Conservation (phyloP, 371 early-diverging fungal species). For the Mucor sp. region DNA sequence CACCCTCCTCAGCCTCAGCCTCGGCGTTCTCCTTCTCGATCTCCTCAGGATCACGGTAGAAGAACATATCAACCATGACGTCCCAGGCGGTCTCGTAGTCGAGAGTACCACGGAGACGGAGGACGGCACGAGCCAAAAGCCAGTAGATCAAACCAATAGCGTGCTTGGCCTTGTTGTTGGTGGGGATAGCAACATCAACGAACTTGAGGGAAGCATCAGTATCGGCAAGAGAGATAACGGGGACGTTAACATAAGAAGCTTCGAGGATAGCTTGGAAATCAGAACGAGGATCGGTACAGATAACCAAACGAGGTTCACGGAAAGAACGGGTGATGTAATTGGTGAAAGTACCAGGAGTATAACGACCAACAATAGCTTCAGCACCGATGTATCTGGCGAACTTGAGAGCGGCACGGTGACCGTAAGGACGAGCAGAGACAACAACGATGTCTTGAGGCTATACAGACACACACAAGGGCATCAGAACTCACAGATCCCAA, state of each 20-base stretch:
- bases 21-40: constrained; percentile 70
- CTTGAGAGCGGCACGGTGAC: constrained; percentile 99
- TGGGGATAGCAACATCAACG: constrained; percentile 99
- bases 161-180: constrained; percentile 99
- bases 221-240: constrained; percentile 98
- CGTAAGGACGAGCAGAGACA: constrained; percentile 97
- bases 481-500: background rate
- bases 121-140: constrained; percentile 97
- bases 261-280: constrained; percentile 99
- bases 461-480: background rate
- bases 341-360: constrained; percentile 99
- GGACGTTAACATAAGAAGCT: constrained; percentile 99
- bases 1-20: constrained; percentile 32
- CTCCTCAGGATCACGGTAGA: constrained; percentile 94
- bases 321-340: constrained; percentile 99
- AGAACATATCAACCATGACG: constrained; percentile 99
- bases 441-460: constrained; percentile 93
- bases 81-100: constrained; percentile 86
- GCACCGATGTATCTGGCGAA: constrained; percentile 97
- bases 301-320: constrained; percentile 98
- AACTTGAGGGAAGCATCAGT: constrained; percentile 94
- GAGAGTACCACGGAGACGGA: constrained; percentile 96
- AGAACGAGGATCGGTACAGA: constrained; percentile 98
- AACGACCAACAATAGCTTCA: constrained; percentile 98
- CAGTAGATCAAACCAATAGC: constrained; percentile 98